Conservation (phyloP, 83 land plant genomes). For the Larix sibirica region DNA sequence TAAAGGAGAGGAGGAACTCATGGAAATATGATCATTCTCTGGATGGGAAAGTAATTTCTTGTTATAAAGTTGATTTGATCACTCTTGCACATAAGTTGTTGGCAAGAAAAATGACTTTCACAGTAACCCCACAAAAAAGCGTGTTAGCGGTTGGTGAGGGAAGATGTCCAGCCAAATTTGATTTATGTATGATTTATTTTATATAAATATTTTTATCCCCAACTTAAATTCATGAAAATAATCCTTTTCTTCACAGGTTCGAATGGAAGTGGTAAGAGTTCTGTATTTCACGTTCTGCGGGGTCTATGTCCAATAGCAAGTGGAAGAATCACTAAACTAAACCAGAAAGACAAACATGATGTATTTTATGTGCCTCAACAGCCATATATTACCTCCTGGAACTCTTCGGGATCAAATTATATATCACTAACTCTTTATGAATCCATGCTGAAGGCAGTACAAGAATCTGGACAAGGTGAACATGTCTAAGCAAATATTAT, state of each 20-base stretch:
- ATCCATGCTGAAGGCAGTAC: constrained; percentile 57
- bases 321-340: constrained; percentile 70
- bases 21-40: background rate
- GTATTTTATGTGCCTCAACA: constrained; percentile 93
- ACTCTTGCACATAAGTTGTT: constrained; percentile 88
- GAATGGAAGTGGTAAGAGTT: constrained; percentile 98
- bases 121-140: constrained; percentile 65
- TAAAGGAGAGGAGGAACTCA: constrained; percentile 6
- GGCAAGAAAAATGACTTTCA: constrained; percentile 76
- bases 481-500: background rate
- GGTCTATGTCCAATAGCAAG: constrained; percentile 91
- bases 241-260: constrained; percentile 61
- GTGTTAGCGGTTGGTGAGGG: constrained; percentile 87
- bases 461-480: constrained; percentile 51
- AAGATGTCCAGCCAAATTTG: background rate
- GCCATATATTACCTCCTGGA: constrained; percentile 88
- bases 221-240: background rate
- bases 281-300: constrained; percentile 84
- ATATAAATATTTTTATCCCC: background rate
- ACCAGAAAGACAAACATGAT: constrained; percentile 37
- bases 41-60: constrained; percentile 57
- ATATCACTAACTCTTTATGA: constrained; percentile 85
- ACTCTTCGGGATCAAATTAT: constrained; percentile 97
- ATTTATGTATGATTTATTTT: background rate
- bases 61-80: constrained; percentile 80